Evolutionary conservation across 768 basidiomycete genomes (phyloP).

Genomic region (Leccinum longicurvipes): DNA sequence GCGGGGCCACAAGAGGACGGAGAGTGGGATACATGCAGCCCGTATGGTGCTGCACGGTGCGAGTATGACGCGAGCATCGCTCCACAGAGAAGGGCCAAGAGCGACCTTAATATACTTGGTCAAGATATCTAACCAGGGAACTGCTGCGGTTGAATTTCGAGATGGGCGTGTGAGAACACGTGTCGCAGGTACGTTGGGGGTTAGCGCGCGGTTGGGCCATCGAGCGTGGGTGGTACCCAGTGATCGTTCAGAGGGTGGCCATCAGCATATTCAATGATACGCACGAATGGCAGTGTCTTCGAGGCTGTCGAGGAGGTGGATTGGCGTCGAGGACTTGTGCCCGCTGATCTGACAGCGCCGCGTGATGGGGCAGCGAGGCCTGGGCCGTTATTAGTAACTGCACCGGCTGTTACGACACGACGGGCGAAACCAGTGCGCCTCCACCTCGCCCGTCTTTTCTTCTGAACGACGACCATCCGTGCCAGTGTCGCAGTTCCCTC

Average conservation of each 20-base stretch:
- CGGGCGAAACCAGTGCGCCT: conserved; percentile 32
- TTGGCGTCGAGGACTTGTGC: conserved; percentile 10
- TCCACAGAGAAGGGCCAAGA: conserved; percentile 13
- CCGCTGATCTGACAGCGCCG: conserved; percentile 17
- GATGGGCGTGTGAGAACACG: conserved; percentile 34
- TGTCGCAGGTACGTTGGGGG: conserved; percentile 27
- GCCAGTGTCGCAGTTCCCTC: conserved; percentile 6
- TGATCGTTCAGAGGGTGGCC: not conserved
- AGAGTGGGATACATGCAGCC: conserved; percentile 1
- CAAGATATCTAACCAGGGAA: conserved; percentile 16
- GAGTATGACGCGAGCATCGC: conserved; percentile 6
- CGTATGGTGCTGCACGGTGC: conserved; percentile 3
- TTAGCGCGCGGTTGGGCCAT: conserved; percentile 24
- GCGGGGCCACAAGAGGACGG: not conserved
- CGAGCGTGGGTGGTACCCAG: not conserved
- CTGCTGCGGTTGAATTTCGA: conserved; percentile 27
- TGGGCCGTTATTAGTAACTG: conserved; percentile 27
- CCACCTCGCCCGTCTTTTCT: conserved; percentile 14
- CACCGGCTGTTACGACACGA: conserved; percentile 31
- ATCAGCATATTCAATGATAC: not conserved
- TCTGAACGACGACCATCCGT: conserved; percentile 21
- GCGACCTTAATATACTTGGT: conserved; percentile 3
- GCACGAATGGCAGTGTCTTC: not conserved
- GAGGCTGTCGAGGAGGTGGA: not conserved
- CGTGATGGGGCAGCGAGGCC: conserved; percentile 20